A percentile compares a stretch with the other conserved stretches of the same genome.
phyloP scores from a whole-genome alignment of 1,284 basidiomycete genomes.

The Papiliotrema fonsecae region DNA sequence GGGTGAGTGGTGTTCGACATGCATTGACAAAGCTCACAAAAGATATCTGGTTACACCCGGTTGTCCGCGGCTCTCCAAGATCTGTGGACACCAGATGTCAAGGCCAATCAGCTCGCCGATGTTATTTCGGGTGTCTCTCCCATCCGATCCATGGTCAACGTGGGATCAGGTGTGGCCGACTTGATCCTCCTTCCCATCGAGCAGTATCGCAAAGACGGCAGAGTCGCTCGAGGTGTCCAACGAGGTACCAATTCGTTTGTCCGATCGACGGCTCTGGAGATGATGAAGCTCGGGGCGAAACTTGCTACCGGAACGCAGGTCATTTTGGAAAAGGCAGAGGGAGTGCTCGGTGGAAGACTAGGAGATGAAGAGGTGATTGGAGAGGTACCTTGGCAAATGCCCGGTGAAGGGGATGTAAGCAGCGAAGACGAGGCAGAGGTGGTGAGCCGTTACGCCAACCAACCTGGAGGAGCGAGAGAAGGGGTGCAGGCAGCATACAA shows the following conservation, averaged over 20 bases:
- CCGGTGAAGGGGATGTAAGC: conserved; percentile 10
- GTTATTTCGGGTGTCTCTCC: conserved; percentile 96
- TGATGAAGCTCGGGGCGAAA: conserved; percentile 88
- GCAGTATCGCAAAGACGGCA: conserved; percentile 93
- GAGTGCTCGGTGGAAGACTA: conserved; percentile 66
- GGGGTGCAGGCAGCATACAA: conserved; percentile 87
- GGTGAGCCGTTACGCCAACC: conserved; percentile 84
- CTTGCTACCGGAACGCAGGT: conserved; percentile 96
- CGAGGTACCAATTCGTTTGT: conserved; percentile 89
- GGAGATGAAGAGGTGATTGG: conserved; percentile 23
- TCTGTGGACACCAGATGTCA: conserved; percentile 98
- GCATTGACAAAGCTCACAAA: background rate
- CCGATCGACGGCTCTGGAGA: conserved; percentile 87
- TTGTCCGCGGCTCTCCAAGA: conserved; percentile 90
- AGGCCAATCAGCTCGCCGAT: conserved; percentile 94
- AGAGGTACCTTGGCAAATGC: conserved; percentile 3
- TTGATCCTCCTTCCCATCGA: conserved; percentile 91
- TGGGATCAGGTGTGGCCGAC: conserved; percentile 93
- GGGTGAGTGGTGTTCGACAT: conserved; percentile 57
- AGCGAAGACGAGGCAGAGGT: conserved; percentile 51
- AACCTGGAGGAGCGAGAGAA: conserved; percentile 75
- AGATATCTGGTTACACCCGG: conserved; percentile 84
- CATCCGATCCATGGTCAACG: conserved; percentile 91
- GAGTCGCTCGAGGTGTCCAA: conserved; percentile 88
- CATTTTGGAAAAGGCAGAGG: conserved; percentile 90